Base-by-base conservation (phyloP, 1,284 basidiomycete genomes). In the Tausonia pullulans region DNA sequence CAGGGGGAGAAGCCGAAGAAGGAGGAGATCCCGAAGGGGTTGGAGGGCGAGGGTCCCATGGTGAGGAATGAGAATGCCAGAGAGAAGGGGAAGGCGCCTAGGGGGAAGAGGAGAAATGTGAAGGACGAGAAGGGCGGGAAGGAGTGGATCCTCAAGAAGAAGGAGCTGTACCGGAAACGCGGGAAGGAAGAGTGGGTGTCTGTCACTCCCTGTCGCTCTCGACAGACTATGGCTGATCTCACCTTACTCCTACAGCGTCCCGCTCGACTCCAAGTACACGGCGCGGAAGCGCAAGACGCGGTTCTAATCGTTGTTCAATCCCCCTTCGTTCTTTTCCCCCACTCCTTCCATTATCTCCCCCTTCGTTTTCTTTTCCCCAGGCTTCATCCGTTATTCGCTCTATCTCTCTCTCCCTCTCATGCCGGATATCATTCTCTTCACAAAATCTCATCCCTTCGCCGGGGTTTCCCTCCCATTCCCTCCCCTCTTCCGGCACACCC, bases 1-100 rank as follows among this genome's bases (percentile, higher is more conserved):
- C 69, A 40, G 69, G 69, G 51, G 70, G 71, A 14, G 68, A 70
- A 59, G 69, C 71, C 62, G 67, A 59, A 44, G 52, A 69, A 69
- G 69, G 70, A 73, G 70, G 83, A 86, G 73, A 73, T 91, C 10
- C 90, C 88, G 41, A 78, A 82, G 72, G 90, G 86, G 2, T 74
- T 92, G 46, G 84, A 88, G 69, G 86, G 83, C 5, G 86, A 87
- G 58, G 63, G 73, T 72, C 68, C 75, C 50, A 68, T 72, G 63
- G 71, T 76, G 43, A 69, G 69, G 66, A 75, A 76, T 68, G 75
- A 76, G 67, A 67, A 69, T 56, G 69, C 69, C 61, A 67, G 74
- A 64, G 69, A 73, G 67, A 68, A 71, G 62, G 71, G 73, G 44
- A 65, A 67, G 50, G 51, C 45, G 7, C 64, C 62, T 39, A 63